These are phyloP conservation scores for Syzygium jambos DNA, from an alignment of 345 rosid species.

Conservation along the genomic window DNA sequence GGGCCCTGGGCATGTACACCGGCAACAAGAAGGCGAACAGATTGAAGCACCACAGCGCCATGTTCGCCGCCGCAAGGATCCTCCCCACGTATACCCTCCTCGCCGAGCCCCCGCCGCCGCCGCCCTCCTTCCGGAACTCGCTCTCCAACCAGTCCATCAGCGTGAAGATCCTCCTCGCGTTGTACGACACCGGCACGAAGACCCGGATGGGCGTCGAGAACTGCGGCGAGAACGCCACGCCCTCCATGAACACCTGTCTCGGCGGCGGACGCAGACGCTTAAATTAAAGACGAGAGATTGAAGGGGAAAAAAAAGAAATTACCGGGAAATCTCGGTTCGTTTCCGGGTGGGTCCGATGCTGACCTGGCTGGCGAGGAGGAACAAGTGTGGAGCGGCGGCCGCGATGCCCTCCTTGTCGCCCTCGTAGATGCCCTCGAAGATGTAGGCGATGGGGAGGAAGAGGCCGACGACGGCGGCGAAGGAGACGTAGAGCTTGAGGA, in stretches of 20 bases:
- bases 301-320: too few relatives aligned
- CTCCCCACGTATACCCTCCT: constrained; percentile 48
- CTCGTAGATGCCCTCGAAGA: constrained; percentile 61
- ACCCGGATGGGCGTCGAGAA: constrained; percentile 69
- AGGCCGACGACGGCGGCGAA: constrained; percentile 52
- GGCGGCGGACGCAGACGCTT: neutral
- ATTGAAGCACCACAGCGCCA: constrained; percentile 83
- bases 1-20: constrained; percentile 71
- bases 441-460: constrained; percentile 55
- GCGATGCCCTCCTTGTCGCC: constrained; percentile 63
- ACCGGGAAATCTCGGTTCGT: neutral
- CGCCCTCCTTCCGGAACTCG: constrained; percentile 28
- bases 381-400: constrained; percentile 79
- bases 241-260: constrained; percentile 86
- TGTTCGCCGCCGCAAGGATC: constrained; percentile 54
- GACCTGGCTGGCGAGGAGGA: constrained; percentile 65
- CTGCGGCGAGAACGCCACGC: constrained; percentile 43
- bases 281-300: neutral
- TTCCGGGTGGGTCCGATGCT: neutral
- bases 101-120: constrained; percentile 16
- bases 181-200: constrained; percentile 72
- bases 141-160: constrained; percentile 56
- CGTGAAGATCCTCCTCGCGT: constrained; percentile 54
- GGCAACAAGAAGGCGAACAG: constrained; percentile 81
- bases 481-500: constrained; percentile 38